A percentile compares a stretch with the other conserved stretches of the same genome.
Evolutionary conservation across 2,329 filamentous ascomycete species (phyloP).

Genomic region (Zasmidium angulare): DNA sequence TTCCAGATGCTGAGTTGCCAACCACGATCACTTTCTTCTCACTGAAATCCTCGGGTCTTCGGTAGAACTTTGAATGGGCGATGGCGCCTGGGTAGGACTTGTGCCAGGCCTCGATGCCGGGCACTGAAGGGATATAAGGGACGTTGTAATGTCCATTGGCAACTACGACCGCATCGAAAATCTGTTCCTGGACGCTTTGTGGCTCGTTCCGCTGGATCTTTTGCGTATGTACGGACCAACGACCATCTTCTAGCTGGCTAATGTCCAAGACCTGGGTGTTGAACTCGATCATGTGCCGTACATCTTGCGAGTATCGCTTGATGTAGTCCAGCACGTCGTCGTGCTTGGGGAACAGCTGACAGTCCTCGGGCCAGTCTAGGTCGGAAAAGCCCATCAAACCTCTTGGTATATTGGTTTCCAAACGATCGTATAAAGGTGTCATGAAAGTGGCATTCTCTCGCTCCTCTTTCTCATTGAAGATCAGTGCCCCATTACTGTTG

Average conservation of each 20-base stretch:
- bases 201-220: constrained; percentile 31
- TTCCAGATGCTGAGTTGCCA: constrained; percentile 79
- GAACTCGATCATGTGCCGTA: constrained; percentile 68
- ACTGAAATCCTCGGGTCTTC: constrained; percentile 61
- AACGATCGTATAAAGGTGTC: constrained; percentile 77
- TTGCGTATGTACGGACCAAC: constrained; percentile 62
- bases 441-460: constrained; percentile 61
- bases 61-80: constrained; percentile 71
- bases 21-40: constrained; percentile 76
- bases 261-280: constrained; percentile 68
- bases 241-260: constrained; percentile 28
- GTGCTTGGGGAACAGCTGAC: constrained; percentile 73
- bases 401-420: constrained; percentile 84
- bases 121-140: constrained; percentile 46
- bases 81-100: constrained; percentile 39
- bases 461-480: constrained; percentile 7
- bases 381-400: constrained; percentile 79
- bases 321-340: constrained; percentile 73
- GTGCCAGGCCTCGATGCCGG: constrained; percentile 43
- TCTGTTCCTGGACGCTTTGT: constrained; percentile 36
- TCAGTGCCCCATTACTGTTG: constrained; percentile 16
- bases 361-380: constrained; percentile 50
- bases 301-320: constrained; percentile 65
- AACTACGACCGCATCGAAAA: constrained; percentile 56
- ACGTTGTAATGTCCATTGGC: constrained; percentile 51